Percentiles rank a stretch among this genome's conserved stretches.
phyloP scores from a whole-genome alignment of 495 filamentous ascomycete species.

The Trichoderma erinaceum region DNA sequence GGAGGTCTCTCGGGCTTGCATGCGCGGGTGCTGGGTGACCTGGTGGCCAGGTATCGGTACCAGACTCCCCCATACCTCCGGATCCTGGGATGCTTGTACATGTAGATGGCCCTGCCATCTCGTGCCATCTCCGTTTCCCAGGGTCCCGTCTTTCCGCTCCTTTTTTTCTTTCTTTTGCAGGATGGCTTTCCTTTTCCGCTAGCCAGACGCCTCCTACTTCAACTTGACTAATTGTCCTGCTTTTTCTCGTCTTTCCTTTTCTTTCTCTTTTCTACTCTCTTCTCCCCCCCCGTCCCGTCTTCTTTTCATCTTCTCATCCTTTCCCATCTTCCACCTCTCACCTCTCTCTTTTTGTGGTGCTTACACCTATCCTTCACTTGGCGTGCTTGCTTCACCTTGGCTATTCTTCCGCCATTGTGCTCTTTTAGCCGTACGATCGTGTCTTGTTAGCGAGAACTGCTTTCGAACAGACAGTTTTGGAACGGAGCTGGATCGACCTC shows the following conservation, averaged over 20 bases:
- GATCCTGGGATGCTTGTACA: not conserved
- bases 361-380: not conserved
- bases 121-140: conserved; percentile 13
- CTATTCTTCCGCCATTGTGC: not conserved
- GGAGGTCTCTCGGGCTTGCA: conserved; percentile 13
- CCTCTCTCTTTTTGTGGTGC: not conserved
- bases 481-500: not conserved
- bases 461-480: not conserved
- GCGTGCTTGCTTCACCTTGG: not conserved
- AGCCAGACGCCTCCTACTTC: conserved; percentile 13
- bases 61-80: conserved; percentile 6
- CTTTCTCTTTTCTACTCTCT: conserved; percentile 1
- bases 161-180: not conserved
- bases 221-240: conserved; percentile 12
- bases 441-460: conserved; percentile 4
- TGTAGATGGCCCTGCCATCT: conserved; percentile 5
- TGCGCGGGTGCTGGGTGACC: conserved; percentile 11
- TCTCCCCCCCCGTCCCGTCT: conserved; percentile 4
- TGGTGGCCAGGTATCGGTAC: not conserved
- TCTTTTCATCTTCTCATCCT: conserved; percentile 1
- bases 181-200: not conserved
- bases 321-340: not conserved
- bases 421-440: not conserved
- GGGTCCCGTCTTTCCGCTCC: conserved; percentile 14
- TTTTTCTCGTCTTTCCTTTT: conserved; percentile 1